Evolutionary conservation across 345 rosid species (phyloP).

Genomic region (Carallia brachiata): DNA sequence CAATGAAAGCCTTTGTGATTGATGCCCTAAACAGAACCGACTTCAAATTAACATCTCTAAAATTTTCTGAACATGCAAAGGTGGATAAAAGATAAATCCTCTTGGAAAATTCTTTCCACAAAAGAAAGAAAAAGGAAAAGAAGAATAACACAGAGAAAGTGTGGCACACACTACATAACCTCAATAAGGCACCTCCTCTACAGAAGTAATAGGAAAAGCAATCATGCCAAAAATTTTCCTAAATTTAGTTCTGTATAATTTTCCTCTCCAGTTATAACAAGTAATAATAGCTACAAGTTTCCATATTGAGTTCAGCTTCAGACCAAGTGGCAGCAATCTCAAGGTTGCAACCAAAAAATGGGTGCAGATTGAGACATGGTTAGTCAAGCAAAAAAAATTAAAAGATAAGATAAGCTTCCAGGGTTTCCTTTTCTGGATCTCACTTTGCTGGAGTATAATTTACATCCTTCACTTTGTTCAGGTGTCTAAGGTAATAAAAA

Average conservation of each 20-base stretch:
- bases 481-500: no score
- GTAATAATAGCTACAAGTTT: no score
- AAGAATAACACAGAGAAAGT: neutral
- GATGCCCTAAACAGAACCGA: conserved; percentile 16
- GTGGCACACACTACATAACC: neutral
- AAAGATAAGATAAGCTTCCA: no score
- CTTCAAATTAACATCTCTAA: neutral
- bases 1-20: conserved; percentile 8
- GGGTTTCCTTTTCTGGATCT: no score
- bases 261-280: no score
- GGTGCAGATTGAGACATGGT: neutral
- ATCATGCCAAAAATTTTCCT: no score
- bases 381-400: neutral
- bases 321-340: neutral
- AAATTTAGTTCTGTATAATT: no score
- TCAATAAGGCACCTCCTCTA: no score
- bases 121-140: neutral
- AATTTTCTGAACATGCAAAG: neutral
- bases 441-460: no score
- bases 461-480: no score
- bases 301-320: no score
- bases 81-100: neutral
- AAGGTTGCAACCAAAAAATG: neutral
- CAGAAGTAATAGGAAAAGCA: no score
- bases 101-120: neutral